Conservation (phyloP, 164 flowering plant genomes). For the Brasenia schreberi region DNA sequence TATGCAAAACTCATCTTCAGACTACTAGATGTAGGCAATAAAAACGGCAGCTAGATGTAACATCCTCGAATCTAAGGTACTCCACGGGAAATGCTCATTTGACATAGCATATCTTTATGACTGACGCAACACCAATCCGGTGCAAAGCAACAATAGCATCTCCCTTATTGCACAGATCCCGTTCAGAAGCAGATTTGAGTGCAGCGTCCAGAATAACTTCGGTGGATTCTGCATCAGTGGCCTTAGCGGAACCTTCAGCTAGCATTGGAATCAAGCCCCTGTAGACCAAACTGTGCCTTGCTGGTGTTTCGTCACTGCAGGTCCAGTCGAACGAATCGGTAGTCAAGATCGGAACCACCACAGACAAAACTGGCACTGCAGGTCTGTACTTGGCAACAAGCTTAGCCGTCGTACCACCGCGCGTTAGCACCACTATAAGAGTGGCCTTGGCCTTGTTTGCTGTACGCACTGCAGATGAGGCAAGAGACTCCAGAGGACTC, state of each 20-base stretch:
- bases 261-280: slow-evolving; percentile 66
- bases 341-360: slow-evolving; percentile 67
- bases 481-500: slow-evolving; percentile 84
- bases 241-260: slow-evolving; percentile 80
- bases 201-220: slow-evolving; percentile 77
- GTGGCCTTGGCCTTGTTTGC: slow-evolving; percentile 65
- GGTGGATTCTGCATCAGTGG: slow-evolving; percentile 75
- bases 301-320: slow-evolving; percentile 72
- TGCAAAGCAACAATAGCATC: slow-evolving; percentile 40
- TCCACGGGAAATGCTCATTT: slow-evolving; percentile 9
- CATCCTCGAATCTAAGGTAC: no score
- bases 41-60: no score
- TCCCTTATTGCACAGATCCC: slow-evolving; percentile 36
- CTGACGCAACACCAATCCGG: slow-evolving; percentile 37
- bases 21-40: no score
- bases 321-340: slow-evolving; percentile 77
- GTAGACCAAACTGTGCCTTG: slow-evolving; percentile 68
- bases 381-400: slow-evolving; percentile 86
- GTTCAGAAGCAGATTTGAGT: slow-evolving; percentile 41
- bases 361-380: slow-evolving; percentile 71
- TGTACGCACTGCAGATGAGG: slow-evolving; percentile 77
- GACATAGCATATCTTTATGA: slow-evolving; percentile 36
- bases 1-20: no score
- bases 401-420: slow-evolving; percentile 79
- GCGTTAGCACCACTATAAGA: slow-evolving; percentile 64